Evolutionary conservation across 257 asterid genomes (phyloP).

Genomic region (Forsythia viridissima): DNA sequence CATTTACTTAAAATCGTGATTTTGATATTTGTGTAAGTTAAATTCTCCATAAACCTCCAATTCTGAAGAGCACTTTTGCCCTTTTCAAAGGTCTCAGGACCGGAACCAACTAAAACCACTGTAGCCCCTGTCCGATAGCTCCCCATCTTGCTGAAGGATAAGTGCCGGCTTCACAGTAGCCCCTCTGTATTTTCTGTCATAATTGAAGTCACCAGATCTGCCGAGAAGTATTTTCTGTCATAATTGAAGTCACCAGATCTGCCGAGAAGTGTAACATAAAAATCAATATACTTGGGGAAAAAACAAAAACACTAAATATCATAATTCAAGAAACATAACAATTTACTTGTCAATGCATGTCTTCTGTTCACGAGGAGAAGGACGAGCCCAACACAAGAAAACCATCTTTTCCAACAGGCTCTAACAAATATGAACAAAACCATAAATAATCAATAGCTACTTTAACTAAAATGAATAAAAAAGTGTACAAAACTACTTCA

Average conservation of each 20-base stretch:
- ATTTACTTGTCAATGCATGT: conserved; percentile 67
- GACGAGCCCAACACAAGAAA: conserved; percentile 76
- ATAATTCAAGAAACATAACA: background rate
- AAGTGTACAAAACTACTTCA: background rate
- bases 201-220: conserved; percentile 68
- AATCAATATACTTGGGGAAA: background rate
- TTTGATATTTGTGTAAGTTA: conserved; percentile 1
- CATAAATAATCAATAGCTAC: background rate
- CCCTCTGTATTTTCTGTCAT: conserved; percentile 60
- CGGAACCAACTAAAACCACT: conserved; percentile 77
- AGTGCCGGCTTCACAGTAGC: conserved; percentile 56
- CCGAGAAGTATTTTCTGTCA: conserved; percentile 21
- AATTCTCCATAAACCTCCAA: conserved; percentile 68
- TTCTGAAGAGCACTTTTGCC: conserved; percentile 72
- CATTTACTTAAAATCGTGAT: background rate
- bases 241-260: conserved; percentile 27
- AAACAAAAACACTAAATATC: background rate
- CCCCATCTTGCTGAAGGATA: conserved; percentile 59
- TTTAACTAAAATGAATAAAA: background rate
- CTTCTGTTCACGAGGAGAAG: conserved; percentile 76
- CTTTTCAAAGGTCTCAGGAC: conserved; percentile 73
- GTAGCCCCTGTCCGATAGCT: conserved; percentile 62
- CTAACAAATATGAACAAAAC: conserved; percentile 6
- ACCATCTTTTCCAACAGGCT: conserved; percentile 46
- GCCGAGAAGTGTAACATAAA: conserved; percentile 14